A percentile compares a stretch with the other conserved stretches of the same genome.
Evolutionary conservation across 805 yeast species (phyloP).

Genomic region (Yamadazyma kitorensis): DNA sequence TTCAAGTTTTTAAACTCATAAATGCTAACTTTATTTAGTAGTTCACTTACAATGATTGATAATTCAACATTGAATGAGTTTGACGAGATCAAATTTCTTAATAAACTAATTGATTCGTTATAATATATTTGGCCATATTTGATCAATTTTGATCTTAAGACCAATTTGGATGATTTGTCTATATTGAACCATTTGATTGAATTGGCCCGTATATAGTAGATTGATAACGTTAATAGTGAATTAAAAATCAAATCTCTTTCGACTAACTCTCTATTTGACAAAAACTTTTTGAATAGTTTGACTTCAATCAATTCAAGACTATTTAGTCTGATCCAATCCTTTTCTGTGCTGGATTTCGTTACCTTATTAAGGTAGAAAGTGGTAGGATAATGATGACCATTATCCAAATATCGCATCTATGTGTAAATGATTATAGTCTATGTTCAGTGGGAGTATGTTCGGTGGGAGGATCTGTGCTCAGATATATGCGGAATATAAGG

Average conservation of each 20-base stretch:
- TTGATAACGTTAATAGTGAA: conserved; percentile 11
- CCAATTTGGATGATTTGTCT: conserved; percentile 1
- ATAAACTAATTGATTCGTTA: conserved; percentile 5
- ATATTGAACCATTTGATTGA: conserved; percentile 11
- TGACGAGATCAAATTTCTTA: conserved; percentile 6
- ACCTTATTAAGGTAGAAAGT: too few relatives aligned
- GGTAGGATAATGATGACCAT: too few relatives aligned
- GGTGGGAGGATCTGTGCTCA: too few relatives aligned
- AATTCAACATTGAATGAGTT: conserved; percentile 11
- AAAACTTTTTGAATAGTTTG: conserved; percentile 5
- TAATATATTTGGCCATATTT: conserved; percentile 10
- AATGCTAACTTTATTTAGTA: conserved; percentile 20
- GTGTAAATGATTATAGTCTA: too few relatives aligned
- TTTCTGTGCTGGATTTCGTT: neutral
- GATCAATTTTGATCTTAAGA: conserved; percentile 2
- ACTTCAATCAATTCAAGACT: conserved; percentile 7
- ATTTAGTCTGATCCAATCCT: conserved; percentile 1
- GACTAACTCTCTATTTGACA: conserved; percentile 5
- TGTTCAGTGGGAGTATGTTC: too few relatives aligned
- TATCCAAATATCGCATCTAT: too few relatives aligned
- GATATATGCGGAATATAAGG: too few relatives aligned
- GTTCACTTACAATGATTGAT: conserved; percentile 17
- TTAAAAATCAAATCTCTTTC: conserved; percentile 7
- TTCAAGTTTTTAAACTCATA: conserved; percentile 18
- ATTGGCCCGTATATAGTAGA: conserved; percentile 11